These are phyloP conservation scores for Tylopilus intermedius DNA, from an alignment of 768 basidiomycete species.

Conservation along the genomic window DNA sequence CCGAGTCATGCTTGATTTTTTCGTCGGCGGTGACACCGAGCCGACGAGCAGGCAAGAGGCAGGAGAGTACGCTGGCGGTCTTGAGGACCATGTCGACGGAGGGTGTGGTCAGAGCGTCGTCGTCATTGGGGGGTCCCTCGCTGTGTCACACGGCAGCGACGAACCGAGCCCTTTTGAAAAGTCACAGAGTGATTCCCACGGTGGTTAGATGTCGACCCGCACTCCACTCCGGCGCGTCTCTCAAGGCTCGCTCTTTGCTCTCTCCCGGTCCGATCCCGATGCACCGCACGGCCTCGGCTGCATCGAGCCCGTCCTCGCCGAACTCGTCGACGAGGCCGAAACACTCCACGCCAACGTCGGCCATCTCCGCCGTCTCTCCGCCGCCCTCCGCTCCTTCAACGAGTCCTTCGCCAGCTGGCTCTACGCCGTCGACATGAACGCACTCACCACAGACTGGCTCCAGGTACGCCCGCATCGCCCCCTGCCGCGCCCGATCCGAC, in stretches of 20 bases:
- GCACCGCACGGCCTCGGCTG: slow-evolving; percentile 84
- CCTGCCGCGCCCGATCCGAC: background rate
- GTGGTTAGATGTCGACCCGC: slow-evolving; percentile 26
- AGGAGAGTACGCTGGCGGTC: slow-evolving; percentile 28
- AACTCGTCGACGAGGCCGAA: slow-evolving; percentile 86
- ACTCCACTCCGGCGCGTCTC: slow-evolving; percentile 88
- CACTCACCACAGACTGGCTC: slow-evolving; percentile 89
- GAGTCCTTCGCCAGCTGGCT: slow-evolving; percentile 90
- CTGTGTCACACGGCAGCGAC: slow-evolving; percentile 18
- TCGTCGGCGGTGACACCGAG: too few relatives aligned
- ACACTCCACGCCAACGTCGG: slow-evolving; percentile 71
- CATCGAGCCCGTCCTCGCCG: slow-evolving; percentile 76
- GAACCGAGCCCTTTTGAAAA: slow-evolving; percentile 1
- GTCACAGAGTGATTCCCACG: slow-evolving; percentile 11
- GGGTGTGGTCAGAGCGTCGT: background rate
- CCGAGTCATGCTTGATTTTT: too few relatives aligned
- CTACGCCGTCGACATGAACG: slow-evolving; percentile 92
- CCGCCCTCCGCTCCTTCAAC: slow-evolving; percentile 80
- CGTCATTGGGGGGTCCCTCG: slow-evolving; percentile 2
- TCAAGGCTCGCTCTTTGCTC: slow-evolving; percentile 82
- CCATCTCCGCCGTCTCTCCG: slow-evolving; percentile 63
- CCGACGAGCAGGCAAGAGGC: slow-evolving; percentile 38
- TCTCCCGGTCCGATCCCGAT: slow-evolving; percentile 75
- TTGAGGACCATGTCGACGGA: slow-evolving; percentile 31
- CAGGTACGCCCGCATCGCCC: slow-evolving; percentile 44